Evolutionary conservation across 208 protist genomes (phyloP).

Genomic region (Acanthamoeba triangularis): DNA sequence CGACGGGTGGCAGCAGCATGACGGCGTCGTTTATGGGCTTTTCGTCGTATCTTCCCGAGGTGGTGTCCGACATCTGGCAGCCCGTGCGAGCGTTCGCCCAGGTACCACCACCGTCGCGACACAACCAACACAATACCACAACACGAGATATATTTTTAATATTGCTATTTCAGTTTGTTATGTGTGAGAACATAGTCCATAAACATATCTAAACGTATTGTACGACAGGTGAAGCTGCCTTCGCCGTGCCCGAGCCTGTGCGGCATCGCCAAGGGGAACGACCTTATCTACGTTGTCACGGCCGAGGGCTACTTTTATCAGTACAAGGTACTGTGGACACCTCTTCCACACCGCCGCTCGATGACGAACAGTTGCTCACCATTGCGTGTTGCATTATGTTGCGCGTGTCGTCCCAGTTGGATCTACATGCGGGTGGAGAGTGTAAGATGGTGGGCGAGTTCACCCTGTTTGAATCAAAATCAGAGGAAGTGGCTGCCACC

Average conservation of each 20-base stretch:
- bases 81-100: constrained; percentile 36
- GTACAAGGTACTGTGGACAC: not conserved
- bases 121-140: no score
- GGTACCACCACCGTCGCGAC: no score
- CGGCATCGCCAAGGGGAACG: constrained; percentile 36
- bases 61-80: constrained; percentile 54
- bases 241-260: constrained; percentile 22
- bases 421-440: not conserved
- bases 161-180: no score
- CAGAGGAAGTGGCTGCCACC: constrained; percentile 36
- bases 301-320: constrained; percentile 66
- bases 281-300: constrained; percentile 30
- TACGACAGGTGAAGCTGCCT: constrained; percentile 61
- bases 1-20: not conserved
- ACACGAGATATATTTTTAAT: no score
- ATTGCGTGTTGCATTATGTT: not conserved
- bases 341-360: no score
- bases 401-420: no score
- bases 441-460: constrained; percentile 44
- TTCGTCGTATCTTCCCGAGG: constrained; percentile 19
- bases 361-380: not conserved
- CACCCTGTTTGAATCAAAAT: constrained; percentile 52
- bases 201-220: no score
- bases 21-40: constrained; percentile 23
- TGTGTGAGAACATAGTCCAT: no score